Conservation (phyloP, 2,329 filamentous ascomycete species). For the Colletotrichum sp. region DNA sequence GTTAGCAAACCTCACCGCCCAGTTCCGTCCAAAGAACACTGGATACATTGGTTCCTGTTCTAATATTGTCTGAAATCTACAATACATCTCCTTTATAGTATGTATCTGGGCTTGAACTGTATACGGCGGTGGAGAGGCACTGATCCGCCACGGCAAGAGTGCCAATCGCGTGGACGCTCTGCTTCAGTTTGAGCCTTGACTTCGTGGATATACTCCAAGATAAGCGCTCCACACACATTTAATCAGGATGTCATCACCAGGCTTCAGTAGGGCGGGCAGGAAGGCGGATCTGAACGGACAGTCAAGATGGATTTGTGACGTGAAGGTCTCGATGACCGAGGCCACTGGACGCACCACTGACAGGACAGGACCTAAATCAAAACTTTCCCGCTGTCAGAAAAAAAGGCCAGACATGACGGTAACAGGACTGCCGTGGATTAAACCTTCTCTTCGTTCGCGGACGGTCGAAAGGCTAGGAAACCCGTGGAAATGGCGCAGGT, state of each 20-base stretch:
- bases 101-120: not conserved
- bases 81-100: not conserved
- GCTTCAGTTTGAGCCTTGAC: not conserved
- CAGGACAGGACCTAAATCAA: not conserved
- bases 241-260: not conserved
- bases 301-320: not conserved
- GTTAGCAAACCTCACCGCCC: not conserved
- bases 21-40: not conserved
- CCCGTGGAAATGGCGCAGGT: too few relatives aligned
- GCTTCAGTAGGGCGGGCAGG: not conserved
- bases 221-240: not conserved
- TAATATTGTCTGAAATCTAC: too few relatives aligned
- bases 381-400: not conserved
- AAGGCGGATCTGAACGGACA: not conserved
- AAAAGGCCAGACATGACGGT: not conserved
- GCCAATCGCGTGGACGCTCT: not conserved
- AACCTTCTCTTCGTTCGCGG: not conserved
- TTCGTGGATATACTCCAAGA: not conserved
- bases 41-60: too few relatives aligned
- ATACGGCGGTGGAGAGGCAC: rapidly evolving
- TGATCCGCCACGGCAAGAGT: not conserved
- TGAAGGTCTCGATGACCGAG: not conserved
- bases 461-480: not conserved
- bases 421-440: not conserved
- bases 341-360: not conserved